These are phyloP conservation scores for Oryza officinalis DNA, from an alignment of 176 grass and related monocot species.

Conservation along the genomic window DNA sequence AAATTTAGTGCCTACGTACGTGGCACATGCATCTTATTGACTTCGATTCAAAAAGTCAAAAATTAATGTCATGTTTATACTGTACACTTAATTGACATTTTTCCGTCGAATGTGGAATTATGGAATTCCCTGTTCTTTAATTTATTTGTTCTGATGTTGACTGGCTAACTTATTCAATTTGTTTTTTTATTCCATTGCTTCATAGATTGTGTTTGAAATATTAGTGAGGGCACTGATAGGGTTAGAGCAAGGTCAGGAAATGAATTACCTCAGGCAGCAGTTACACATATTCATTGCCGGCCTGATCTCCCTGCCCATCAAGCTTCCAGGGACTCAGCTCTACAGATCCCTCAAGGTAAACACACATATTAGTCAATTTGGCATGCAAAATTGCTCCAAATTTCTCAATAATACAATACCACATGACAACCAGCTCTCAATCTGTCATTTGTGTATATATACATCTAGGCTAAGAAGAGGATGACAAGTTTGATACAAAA, in stretches of 20 bases:
- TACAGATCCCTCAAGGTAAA: constrained; percentile 82
- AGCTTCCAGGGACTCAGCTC: constrained; percentile 84
- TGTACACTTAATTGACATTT: background rate
- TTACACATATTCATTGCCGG: constrained; percentile 95
- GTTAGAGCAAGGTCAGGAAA: constrained; percentile 74
- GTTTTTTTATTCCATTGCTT: background rate
- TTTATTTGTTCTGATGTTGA: background rate
- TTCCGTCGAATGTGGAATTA: background rate
- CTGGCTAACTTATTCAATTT: background rate
- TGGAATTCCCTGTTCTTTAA: background rate
- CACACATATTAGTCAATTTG: background rate
- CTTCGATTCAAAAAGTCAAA: background rate
- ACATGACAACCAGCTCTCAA: background rate
- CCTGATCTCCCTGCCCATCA: constrained; percentile 88
- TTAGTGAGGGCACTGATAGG: constrained; percentile 87
- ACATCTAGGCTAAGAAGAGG: constrained; percentile 82
- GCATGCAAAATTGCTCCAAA: background rate
- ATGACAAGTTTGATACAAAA: constrained; percentile 74
- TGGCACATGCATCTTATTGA: background rate
- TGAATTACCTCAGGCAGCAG: constrained; percentile 84
- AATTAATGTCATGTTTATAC: background rate
- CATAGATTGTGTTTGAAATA: constrained; percentile 88
- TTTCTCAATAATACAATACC: background rate
- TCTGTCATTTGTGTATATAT: background rate
- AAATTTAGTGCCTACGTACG: background rate